A percentile compares a stretch with the other conserved stretches of the same genome.
These are phyloP conservation scores for Leishmania martiniquensis DNA, from an alignment of 208 protist genomes.

Conservation along the genomic window DNA sequence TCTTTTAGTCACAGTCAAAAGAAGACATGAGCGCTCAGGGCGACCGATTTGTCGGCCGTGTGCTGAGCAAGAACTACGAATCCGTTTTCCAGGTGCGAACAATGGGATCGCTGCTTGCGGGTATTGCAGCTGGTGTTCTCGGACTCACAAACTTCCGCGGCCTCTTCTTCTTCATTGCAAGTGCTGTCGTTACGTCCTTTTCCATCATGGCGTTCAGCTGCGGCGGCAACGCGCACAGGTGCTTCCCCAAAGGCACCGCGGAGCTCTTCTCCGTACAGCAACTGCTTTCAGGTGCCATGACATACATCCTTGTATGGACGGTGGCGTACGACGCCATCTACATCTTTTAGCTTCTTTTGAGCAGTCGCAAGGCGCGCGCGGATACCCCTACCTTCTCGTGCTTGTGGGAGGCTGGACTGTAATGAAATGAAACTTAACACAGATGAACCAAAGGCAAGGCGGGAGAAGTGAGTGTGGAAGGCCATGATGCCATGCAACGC, in stretches of 20 bases:
- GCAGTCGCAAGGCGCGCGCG: background rate
- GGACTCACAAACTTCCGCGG: conserved; percentile 77
- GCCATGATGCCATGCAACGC: background rate
- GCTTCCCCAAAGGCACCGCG: conserved; percentile 73
- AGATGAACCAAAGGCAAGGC: background rate
- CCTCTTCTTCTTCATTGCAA: conserved; percentile 69
- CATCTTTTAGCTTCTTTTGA: conserved; percentile 63
- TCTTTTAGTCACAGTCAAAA: background rate
- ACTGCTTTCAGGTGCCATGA: conserved; percentile 72
- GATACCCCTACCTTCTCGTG: background rate
- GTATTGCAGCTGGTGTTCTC: conserved; percentile 75
- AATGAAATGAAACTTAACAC: background rate
- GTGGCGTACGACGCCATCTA: conserved; percentile 90
- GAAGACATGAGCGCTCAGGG: conserved; percentile 46
- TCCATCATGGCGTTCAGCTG: conserved; percentile 59
- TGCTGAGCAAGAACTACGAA: conserved; percentile 65
- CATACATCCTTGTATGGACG: conserved; percentile 87
- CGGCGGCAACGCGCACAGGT: conserved; percentile 56
- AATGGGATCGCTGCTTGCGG: conserved; percentile 73
- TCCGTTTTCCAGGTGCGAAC: conserved; percentile 69
- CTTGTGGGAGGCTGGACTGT: background rate
- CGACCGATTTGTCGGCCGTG: conserved; percentile 55
- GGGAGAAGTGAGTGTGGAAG: background rate
- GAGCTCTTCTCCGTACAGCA: conserved; percentile 71
- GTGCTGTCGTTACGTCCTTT: conserved; percentile 61